Base-by-base conservation (phyloP, 192 early-diverging fungal species). In the Dimargaris verticillata region DNA sequence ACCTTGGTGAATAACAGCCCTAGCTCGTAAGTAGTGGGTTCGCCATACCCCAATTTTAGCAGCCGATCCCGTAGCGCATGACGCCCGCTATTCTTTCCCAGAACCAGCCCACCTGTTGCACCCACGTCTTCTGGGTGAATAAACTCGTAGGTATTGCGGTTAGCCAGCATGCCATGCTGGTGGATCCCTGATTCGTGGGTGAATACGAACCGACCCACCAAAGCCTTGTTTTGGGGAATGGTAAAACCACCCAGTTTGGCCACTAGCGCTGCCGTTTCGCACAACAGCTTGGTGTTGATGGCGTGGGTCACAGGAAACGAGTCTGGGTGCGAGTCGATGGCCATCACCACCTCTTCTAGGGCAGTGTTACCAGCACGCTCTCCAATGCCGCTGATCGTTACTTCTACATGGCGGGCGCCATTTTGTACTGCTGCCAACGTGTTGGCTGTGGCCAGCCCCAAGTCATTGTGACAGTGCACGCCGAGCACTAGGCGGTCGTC, bases 331-430 rank as follows among this genome's bases (percentile, higher is more conserved):
- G 92, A 95, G 66, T 92, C 86, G 38, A 95, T 77, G 49, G 88
- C 82, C 93, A 97, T 95, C 22, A 94, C 87, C 13, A 97, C 75
- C 70, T 97, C 92, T 66, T 97, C 94, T 63, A 97, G 75, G 24
- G 94, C 78, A 10, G 94, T 97, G 74, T 97, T 97, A 47, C 94
- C 92, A 26, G 94, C 94, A 61, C 94, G 91, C 76, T 97, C 94
- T 51, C 94, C 94, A 65, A 97, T 97, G 42, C 94, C 94, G 74
- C 94, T 93, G 67, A 97, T 88, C 0, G 94, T 92, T 9, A 95
- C 92, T 65, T 97, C 94, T 11, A 97, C 89, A 62, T 97, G 94
- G 7, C 91, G 80, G n/a, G 93, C 93, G 50, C 94, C 94, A 69
- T 90, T 92, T 44, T 65, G 69, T 48, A 97, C 78, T 44, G 90